Conservation (phyloP, 1,284 basidiomycete genomes). For the Hemileia vastatrix region DNA sequence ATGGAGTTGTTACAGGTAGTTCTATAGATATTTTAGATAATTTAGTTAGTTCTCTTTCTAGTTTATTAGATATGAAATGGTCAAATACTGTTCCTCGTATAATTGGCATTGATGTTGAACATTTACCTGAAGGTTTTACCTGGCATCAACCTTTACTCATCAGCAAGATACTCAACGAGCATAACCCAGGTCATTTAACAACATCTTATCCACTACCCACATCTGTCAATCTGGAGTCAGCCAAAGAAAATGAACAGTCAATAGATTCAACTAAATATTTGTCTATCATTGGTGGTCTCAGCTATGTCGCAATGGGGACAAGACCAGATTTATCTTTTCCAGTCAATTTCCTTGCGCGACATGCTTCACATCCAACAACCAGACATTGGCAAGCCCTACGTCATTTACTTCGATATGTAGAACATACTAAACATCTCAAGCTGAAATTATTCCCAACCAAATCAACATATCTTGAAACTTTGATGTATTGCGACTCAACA, state of each 20-base stretch:
- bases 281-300: not conserved
- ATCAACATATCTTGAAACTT: no score
- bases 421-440: no score
- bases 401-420: not conserved
- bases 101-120: not conserved
- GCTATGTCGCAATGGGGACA: not conserved
- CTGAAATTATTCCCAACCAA: no score
- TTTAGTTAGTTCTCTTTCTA: not conserved
- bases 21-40: not conserved
- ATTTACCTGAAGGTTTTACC: not conserved
- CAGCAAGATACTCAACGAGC: not conserved
- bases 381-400: not conserved
- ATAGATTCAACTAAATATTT: not conserved
- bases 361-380: not conserved
- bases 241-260: not conserved
- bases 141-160: not conserved
- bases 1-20: not conserved
- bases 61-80: conserved; percentile 1
- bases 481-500: no score
- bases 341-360: not conserved
- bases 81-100: not conserved
- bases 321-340: conserved; percentile 5
- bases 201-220: not conserved
- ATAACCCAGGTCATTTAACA: not conserved
- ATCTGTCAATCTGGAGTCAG: not conserved